These are phyloP conservation scores for Cutaneotrichosporon curvatum DNA, from an alignment of 1,284 basidiomycete genomes.

Conservation along the genomic window DNA sequence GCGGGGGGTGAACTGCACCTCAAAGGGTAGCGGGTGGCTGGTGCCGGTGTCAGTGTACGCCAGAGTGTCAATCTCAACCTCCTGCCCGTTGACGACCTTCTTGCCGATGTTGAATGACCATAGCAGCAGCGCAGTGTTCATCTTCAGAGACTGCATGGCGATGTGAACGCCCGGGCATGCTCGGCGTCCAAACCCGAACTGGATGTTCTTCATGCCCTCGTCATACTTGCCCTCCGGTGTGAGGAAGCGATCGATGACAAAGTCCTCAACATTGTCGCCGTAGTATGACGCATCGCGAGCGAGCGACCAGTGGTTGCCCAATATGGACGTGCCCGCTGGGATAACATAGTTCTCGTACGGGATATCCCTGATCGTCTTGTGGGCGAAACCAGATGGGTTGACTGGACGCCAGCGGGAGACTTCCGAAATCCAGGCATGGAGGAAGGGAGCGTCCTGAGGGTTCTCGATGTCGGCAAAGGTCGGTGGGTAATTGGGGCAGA, in stretches of 20 bases:
- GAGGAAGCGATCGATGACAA: constrained; percentile 22
- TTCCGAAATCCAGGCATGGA: constrained; percentile 14
- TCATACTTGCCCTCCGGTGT: constrained; percentile 12
- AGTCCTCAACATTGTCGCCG: constrained; percentile 21
- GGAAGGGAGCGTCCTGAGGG: neutral
- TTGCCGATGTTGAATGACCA: constrained; percentile 38
- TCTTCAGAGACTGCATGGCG: constrained; percentile 38
- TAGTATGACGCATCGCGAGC: constrained; percentile 23
- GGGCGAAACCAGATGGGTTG: constrained; percentile 11
- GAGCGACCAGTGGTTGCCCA: constrained; percentile 16
- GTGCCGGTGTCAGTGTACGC: constrained; percentile 17
- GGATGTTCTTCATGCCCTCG: constrained; percentile 14
- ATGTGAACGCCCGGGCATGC: constrained; percentile 42
- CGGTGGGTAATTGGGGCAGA: constrained; percentile 26
- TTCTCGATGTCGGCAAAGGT: constrained; percentile 9
- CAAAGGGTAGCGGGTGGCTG: constrained; percentile 16
- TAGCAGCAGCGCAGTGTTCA: constrained; percentile 35
- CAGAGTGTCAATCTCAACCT: constrained; percentile 17
- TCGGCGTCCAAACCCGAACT: constrained; percentile 27
- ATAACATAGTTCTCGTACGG: constrained; percentile 4
- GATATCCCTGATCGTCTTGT: constrained; percentile 5
- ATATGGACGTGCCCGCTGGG: constrained; percentile 5
- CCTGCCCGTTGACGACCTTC: neutral
- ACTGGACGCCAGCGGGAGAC: constrained; percentile 18
- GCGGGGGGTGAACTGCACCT: constrained; percentile 5